Evolutionary conservation across 2,329 filamentous ascomycete genomes (phyloP).

Genomic region (Pseudogymnoascus verrucosus): DNA sequence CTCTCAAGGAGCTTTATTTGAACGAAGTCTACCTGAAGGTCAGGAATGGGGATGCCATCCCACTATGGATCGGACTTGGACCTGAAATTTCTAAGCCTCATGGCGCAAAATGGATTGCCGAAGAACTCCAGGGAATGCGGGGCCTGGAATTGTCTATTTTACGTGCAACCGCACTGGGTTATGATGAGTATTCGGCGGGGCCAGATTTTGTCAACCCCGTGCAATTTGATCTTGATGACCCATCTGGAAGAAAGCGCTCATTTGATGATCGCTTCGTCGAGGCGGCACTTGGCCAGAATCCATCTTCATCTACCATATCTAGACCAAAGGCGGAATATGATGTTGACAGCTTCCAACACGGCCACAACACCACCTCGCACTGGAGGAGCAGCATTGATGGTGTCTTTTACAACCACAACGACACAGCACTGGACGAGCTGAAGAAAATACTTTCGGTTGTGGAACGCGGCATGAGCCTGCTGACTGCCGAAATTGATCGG

Average conservation of each 20-base stretch:
- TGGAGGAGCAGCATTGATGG: slow-evolving; percentile 27
- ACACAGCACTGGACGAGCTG: slow-evolving; percentile 23
- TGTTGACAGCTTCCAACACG: slow-evolving; percentile 23
- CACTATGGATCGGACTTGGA: slow-evolving; percentile 26
- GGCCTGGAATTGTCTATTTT: slow-evolving; percentile 23
- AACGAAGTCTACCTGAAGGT: slow-evolving; percentile 28
- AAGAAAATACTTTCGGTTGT: slow-evolving; percentile 26
- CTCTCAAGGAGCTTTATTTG: slow-evolving; percentile 27
- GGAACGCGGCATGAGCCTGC: slow-evolving; percentile 25
- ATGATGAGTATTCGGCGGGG: slow-evolving; percentile 25
- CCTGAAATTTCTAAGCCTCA: slow-evolving; percentile 13
- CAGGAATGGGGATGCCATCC: slow-evolving; percentile 14
- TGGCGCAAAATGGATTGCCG: slow-evolving; percentile 22
- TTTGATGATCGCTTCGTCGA: slow-evolving; percentile 29
- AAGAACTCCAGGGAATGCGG: slow-evolving; percentile 21
- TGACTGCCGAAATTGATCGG: slow-evolving; percentile 17
- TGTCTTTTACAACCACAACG: slow-evolving; percentile 26
- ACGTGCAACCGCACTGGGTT: slow-evolving; percentile 26
- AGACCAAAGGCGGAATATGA: slow-evolving; percentile 19
- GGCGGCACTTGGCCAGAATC: slow-evolving; percentile 19
- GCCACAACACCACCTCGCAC: slow-evolving; percentile 24
- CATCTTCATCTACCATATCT: background rate
- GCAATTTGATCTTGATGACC: slow-evolving; percentile 24
- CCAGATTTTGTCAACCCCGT: slow-evolving; percentile 7
- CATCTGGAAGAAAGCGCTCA: slow-evolving; percentile 16